Evolutionary conservation across 1,284 basidiomycete genomes (phyloP), one percentile per base, ranked within the genome.

Genomic region (Serendipita sp.): DNA sequence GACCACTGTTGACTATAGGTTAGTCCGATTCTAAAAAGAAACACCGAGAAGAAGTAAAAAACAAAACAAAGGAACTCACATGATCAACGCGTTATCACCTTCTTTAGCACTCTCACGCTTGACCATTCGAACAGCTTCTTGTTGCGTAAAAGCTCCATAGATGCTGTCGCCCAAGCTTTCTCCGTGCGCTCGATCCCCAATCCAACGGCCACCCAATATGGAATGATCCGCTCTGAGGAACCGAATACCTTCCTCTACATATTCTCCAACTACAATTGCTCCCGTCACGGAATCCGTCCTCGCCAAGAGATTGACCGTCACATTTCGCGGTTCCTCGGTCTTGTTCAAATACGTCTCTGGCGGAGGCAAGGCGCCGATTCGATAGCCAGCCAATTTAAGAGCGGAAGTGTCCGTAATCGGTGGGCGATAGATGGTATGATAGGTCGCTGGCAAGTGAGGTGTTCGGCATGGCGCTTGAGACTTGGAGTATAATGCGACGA

Each of bases 201-300:
- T 81, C 93, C 93, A 96, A 53, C 88, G 81, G 2, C 93, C 93
- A 1, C 93, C 93, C 2, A 97, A 76, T 22, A 96, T 77, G 2
- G 89, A 91, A 72, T 95, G 91, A 53, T 91, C 90, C 34, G 85
- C 91, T 13, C 93, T 81, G 44, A 97, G 75, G 70, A 88, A 94
- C 50, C 93, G 79, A 65, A 89, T 77, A 5, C 71, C 68, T 13
- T 69, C 67, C 43, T 72, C 73, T 1, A 83, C 70, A 38, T 82
- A 76, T 68, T 94, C 88, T 17, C 82, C 91, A 4, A 94, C 90
- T 1, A 87, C 80, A 15, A 94, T 81, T 12, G 83, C 72, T 1
- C 92, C 91, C 0, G 89, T 92, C n/a, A 78, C 70, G 35, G 89
- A 89, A 61, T 83, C 77, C 35, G 80, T 79, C 0, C 87, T 80